Conservation (phyloP, 306 rosid genomes). For the Rubus idaeus region DNA sequence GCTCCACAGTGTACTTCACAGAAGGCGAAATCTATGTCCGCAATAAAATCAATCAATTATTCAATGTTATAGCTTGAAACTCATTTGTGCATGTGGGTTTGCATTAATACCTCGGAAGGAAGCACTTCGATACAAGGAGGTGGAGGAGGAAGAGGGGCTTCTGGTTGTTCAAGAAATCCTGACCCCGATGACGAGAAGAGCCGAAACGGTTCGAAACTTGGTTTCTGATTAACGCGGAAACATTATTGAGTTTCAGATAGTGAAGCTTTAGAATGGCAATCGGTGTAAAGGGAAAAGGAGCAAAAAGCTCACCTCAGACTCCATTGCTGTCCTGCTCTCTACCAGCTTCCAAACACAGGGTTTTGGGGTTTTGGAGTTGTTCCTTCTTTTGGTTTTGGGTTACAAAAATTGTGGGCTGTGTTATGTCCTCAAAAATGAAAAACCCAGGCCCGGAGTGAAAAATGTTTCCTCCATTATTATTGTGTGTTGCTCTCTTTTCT, state of each 20-base stretch:
- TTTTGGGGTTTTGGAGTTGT: conserved; percentile 4
- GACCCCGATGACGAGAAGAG: conserved; percentile 58
- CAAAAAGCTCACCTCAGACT: conserved; percentile 19
- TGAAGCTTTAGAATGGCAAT: neutral
- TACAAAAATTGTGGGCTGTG: neutral
- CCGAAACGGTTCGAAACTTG: conserved; percentile 46
- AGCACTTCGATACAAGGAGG: conserved; percentile 78
- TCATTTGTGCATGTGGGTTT: neutral
- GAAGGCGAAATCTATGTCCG: conserved; percentile 39
- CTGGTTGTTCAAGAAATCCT: conserved; percentile 51
- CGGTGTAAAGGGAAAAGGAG: neutral
- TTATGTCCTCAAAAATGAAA: neutral
- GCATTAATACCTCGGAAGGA: conserved; percentile 53
- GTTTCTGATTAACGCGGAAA: conserved; percentile 30
- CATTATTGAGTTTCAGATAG: neutral
- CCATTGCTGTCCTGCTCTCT: conserved; percentile 10
- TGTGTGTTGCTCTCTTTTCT: too few species aligned
- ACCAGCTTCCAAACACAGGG: too few species aligned
- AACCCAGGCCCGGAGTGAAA: neutral
- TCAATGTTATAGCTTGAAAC: conserved; percentile 6
- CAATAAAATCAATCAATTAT: neutral
- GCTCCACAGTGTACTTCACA: conserved; percentile 47
- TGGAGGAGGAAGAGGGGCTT: conserved; percentile 45
- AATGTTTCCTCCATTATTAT: neutral
- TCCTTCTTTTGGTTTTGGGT: neutral